phyloP scores from a whole-genome alignment of 2,329 filamentous ascomycete species.

The Monosporascus sp. region DNA sequence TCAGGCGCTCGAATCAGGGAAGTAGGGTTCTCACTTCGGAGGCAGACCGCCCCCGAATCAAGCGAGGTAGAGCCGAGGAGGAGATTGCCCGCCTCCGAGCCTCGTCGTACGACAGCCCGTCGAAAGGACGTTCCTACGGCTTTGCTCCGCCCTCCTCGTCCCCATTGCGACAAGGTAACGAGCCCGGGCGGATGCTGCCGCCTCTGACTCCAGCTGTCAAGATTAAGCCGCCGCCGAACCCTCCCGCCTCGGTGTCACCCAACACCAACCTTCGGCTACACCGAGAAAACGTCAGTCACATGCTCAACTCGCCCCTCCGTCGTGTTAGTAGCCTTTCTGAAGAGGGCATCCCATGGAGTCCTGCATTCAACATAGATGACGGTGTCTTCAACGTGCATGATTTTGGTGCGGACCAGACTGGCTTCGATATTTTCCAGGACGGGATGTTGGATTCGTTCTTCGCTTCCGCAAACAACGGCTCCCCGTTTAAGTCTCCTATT shows the following conservation, averaged over 20 bases:
- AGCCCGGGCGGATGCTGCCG: conserved; percentile 57
- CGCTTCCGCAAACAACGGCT: conserved; percentile 49
- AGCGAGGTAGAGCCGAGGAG: conserved; percentile 87
- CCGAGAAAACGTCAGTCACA: conserved; percentile 70
- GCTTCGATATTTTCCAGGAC: conserved; percentile 60
- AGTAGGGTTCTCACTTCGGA: conserved; percentile 68
- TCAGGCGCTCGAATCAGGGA: conserved; percentile 63
- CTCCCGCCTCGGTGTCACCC: conserved; percentile 76
- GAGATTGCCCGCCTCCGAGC: conserved; percentile 90
- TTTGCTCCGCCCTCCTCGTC: conserved; percentile 59
- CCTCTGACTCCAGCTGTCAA: conserved; percentile 82
- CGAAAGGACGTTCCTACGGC: conserved; percentile 55
- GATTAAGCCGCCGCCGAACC: conserved; percentile 58
- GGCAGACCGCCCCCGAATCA: conserved; percentile 71
- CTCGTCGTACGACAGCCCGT: conserved; percentile 90
- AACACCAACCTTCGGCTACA: conserved; percentile 90
- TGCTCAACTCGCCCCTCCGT: conserved; percentile 63
- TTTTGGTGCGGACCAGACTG: conserved; percentile 42
- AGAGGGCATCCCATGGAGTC: conserved; percentile 53
- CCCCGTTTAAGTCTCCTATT: conserved; percentile 66
- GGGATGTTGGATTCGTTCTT: conserved; percentile 34
- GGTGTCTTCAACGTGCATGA: conserved; percentile 45
- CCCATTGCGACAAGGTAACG: conserved; percentile 52
- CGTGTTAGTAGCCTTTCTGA: conserved; percentile 46
- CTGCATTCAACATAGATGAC: conserved; percentile 61